Conservation (phyloP, 148 eudicot genomes). For the Amaranthus hypochondriacus region DNA sequence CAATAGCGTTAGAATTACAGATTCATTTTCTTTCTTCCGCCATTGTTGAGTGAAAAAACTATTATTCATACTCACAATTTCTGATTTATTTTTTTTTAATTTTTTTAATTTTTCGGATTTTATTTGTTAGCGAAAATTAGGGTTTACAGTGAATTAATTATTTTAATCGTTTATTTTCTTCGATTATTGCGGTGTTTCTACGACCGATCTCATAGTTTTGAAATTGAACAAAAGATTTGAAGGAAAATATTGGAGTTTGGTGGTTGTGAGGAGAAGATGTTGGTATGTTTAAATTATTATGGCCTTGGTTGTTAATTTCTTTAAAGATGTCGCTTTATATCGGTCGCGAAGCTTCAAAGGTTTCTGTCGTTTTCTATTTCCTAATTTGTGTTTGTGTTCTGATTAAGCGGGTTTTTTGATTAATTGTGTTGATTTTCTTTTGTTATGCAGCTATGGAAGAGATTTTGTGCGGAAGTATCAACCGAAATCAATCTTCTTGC, state of each 20-base stretch:
- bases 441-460: slow-evolving; percentile 81
- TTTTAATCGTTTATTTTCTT: not conserved
- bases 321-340: slow-evolving; percentile 85
- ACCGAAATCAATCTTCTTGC: slow-evolving; percentile 70
- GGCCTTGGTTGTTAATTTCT: slow-evolving; percentile 36
- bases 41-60: too few species aligned
- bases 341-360: slow-evolving; percentile 99
- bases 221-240: not conserved
- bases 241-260: not conserved
- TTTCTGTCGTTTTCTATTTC: slow-evolving; percentile 13
- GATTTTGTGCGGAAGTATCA: slow-evolving; percentile 65
- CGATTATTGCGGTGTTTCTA: not conserved
- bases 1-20: not conserved
- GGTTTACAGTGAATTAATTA: not conserved
- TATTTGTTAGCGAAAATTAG: not conserved
- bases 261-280: not conserved
- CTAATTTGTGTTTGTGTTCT: not conserved
- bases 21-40: not conserved
- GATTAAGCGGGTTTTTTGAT: not conserved
- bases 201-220: not conserved
- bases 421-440: not conserved
- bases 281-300: slow-evolving; percentile 36
- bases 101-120: not conserved
- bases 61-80: not conserved
- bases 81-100: slow-evolving; percentile 5